Evolutionary conservation across 495 filamentous ascomycete species (phyloP).

Genomic region (Aspergillus indologenus): DNA sequence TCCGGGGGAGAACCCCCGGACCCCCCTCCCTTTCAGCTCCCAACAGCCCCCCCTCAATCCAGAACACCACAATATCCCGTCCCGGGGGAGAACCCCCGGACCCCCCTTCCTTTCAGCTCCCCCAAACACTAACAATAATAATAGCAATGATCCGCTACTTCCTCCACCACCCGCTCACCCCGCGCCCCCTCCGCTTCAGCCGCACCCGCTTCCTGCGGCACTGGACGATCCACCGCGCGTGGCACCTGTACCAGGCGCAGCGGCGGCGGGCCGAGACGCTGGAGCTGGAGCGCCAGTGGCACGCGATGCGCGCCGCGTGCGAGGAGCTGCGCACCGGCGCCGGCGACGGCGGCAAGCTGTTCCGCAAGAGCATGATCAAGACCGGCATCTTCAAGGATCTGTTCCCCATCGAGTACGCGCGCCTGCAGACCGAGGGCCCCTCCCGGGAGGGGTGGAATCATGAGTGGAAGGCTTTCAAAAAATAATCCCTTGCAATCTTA

Average conservation of each 20-base stretch:
- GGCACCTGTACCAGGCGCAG: slow-evolving; percentile 67
- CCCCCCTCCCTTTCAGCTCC: no score
- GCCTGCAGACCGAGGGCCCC: slow-evolving; percentile 77
- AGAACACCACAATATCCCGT: no score
- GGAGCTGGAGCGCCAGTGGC: slow-evolving; percentile 70
- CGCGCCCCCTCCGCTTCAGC: slow-evolving; percentile 78
- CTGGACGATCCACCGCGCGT: slow-evolving; percentile 99
- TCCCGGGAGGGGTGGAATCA: slow-evolving; percentile 74
- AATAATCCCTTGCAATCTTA: no score
- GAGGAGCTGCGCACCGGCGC: slow-evolving; percentile 73
- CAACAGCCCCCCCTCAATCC: no score
- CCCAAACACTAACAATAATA: no score
- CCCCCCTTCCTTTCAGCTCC: background rate
- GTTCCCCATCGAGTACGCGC: slow-evolving; percentile 85
- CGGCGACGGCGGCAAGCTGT: slow-evolving; percentile 74
- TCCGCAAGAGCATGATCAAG: slow-evolving; percentile 82
- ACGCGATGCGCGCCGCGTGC: slow-evolving; percentile 74
- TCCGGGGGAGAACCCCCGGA: no score
- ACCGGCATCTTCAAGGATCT: slow-evolving; percentile 62
- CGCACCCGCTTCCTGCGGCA: slow-evolving; percentile 87
- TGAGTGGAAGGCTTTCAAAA: slow-evolving; percentile 52
- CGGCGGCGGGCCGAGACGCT: slow-evolving; percentile 56
- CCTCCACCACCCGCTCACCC: slow-evolving; percentile 61
- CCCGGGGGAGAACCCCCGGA: no score
- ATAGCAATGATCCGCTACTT: slow-evolving; percentile 61